These are phyloP conservation scores for Colletotrichum caudatum DNA, from an alignment of 2,329 filamentous ascomycete genomes.

Conservation along the genomic window DNA sequence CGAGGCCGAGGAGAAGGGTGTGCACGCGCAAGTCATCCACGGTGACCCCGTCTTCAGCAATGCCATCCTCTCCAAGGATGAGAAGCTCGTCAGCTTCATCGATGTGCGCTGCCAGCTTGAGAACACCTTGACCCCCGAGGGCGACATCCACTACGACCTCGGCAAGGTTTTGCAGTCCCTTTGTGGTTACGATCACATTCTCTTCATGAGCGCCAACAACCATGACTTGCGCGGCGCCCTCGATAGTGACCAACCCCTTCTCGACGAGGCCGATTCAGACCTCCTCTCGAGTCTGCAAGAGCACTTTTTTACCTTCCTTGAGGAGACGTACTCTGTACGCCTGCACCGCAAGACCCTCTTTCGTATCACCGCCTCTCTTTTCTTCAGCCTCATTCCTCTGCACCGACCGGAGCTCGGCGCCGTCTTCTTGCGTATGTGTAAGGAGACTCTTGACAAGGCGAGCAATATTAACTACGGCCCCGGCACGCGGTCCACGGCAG, in stretches of 20 bases:
- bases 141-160: constrained; percentile 49
- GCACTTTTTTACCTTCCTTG: constrained; percentile 47
- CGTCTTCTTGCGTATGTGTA: constrained; percentile 47
- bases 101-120: constrained; percentile 49
- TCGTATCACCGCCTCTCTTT: constrained; percentile 48
- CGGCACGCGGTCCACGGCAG: constrained; percentile 35
- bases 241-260: constrained; percentile 42
- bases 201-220: constrained; percentile 45
- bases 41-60: constrained; percentile 50
- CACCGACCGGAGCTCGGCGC: constrained; percentile 46
- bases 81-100: constrained; percentile 47
- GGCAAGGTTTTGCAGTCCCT: constrained; percentile 49
- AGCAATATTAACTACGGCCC: constrained; percentile 42
- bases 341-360: constrained; percentile 49
- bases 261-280: constrained; percentile 45
- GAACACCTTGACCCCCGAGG: constrained; percentile 46
- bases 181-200: constrained; percentile 49
- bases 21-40: constrained; percentile 46
- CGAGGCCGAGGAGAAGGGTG: constrained; percentile 47
- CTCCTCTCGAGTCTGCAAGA: constrained; percentile 46
- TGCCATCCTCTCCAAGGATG: constrained; percentile 47
- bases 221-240: constrained; percentile 40
- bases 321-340: constrained; percentile 45
- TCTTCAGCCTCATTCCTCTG: constrained; percentile 49
- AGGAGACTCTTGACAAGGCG: constrained; percentile 47